Conservation (phyloP, 108 stramenopile species). For the Fragilariopsis cylindrus region DNA sequence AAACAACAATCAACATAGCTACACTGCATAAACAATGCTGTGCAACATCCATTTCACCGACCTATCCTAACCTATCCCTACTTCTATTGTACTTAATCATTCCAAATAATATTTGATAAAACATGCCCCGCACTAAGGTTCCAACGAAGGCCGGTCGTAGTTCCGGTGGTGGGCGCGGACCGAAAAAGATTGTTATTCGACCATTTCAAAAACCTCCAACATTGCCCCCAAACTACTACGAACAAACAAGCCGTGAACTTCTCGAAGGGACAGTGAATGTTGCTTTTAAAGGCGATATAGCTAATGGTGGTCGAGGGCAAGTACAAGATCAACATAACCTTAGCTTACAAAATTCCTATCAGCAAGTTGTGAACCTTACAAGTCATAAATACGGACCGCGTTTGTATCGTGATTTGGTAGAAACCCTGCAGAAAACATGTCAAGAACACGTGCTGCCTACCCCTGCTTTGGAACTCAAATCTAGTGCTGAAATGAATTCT, state of each 20-base stretch:
- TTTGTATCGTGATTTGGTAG: slow-evolving; percentile 61
- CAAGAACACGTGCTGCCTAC: slow-evolving; percentile 40
- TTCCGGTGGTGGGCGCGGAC: slow-evolving; percentile 15
- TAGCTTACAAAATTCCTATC: slow-evolving; percentile 70
- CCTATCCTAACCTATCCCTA: no score
- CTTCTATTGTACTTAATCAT: no score
- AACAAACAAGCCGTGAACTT: slow-evolving; percentile 44
- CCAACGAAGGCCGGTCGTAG: slow-evolving; percentile 29
- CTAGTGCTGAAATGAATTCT: slow-evolving; percentile 2
- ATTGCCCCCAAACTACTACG: slow-evolving; percentile 74
- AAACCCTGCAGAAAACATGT: slow-evolving; percentile 56
- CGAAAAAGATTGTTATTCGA: slow-evolving; percentile 68
- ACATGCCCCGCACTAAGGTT: slow-evolving; percentile 36
- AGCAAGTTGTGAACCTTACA: slow-evolving; percentile 68
- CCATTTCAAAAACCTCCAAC: slow-evolving; percentile 76
- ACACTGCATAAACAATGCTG: no score
- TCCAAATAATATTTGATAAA: neutral
- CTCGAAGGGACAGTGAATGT: slow-evolving; percentile 45
- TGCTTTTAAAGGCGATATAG: slow-evolving; percentile 6
- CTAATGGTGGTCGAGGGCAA: slow-evolving; percentile 2
- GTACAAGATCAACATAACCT: slow-evolving; percentile 8
- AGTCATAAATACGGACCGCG: slow-evolving; percentile 70
- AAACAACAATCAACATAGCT: no score
- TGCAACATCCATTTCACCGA: no score
- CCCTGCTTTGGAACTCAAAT: slow-evolving; percentile 11